Base-by-base conservation (phyloP, 768 basidiomycete species). In the Nidularia pulvinata region DNA sequence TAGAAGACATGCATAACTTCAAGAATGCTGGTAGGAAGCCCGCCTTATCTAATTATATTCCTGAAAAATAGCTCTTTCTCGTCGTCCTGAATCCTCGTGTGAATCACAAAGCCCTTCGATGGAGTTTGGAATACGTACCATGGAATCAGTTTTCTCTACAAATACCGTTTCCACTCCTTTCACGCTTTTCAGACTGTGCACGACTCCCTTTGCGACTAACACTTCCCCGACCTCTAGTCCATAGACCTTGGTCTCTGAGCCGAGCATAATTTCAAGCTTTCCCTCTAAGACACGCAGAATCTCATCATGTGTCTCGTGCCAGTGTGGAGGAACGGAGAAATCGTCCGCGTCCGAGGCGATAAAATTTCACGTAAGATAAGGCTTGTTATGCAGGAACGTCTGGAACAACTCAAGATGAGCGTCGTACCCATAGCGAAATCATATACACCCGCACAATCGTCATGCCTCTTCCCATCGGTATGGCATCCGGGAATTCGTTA, bases 251-350 rank as follows among this genome's bases (percentile, higher is more conserved):
- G 55, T 57, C 30, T 50, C 56, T 1, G 51, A 47, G 6, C 66
- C 67, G 14, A 69, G 57, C 19, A 49, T 60, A 32, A 71, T 63
- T 46, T 67, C 63, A 19, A 73, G 48, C 36, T 63, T 58, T 35
- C 68, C 70, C 54, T 67, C 57, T 3, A 65, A 34, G 11, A 74
- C 59, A 11, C 57, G 61, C 53, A 71, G 62, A 2, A 64, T 56
- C 53, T 74, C 71, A 45, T 70, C 67, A 50, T 72, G 66, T 4
- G 51, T 61, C 33, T 69, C 67, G 37, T 74, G 71, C 70, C 71
- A 71, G 45, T 72, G 71, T 0, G 59, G 63, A 1, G 69, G 66
- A 0, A 69, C 71, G 7, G 56, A 53, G 22, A 74, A 57, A 1
- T 55, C 49, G 14, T 66, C 65, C 3, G 58, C 58, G 37, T 69